Evolutionary conservation across 192 early-diverging fungal genomes (phyloP).

Genomic region (Mortierella hygrophila): DNA sequence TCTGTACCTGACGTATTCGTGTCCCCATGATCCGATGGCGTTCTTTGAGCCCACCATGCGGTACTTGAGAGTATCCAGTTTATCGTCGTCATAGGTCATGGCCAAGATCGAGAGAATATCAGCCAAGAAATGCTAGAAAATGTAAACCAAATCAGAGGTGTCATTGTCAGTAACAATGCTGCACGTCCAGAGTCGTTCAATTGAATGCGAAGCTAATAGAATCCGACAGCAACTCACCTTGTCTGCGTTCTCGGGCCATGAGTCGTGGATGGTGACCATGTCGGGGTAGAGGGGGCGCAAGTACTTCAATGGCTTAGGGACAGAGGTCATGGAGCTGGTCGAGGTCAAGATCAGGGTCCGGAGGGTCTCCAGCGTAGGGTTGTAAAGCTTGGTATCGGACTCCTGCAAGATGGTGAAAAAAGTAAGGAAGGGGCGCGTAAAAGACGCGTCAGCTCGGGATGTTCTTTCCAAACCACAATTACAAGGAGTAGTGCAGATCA

Average conservation of each 20-base stretch:
- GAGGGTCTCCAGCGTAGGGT: slow-evolving; percentile 88
- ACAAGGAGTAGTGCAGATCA: background rate
- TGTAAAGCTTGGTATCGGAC: slow-evolving; percentile 79
- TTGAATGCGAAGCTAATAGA: background rate
- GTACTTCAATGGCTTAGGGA: slow-evolving; percentile 98
- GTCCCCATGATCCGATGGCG: slow-evolving; percentile 93
- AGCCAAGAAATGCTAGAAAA: slow-evolving; percentile 79
- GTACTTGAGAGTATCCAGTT: slow-evolving; percentile 89
- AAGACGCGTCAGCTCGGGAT: slow-evolving; percentile 8
- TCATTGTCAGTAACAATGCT: background rate
- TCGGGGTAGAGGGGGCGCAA: slow-evolving; percentile 87
- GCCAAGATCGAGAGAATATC: slow-evolving; percentile 97
- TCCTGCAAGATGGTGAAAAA: slow-evolving; percentile 59
- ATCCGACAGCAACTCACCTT: slow-evolving; percentile 67
- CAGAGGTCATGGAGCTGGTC: slow-evolving; percentile 99
- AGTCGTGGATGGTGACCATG: slow-evolving; percentile 75
- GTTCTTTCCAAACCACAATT: background rate
- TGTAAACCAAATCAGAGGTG: background rate
- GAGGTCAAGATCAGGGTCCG: slow-evolving; percentile 93
- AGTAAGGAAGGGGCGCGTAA: background rate
- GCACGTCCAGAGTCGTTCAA: background rate
- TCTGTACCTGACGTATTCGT: slow-evolving; percentile 94
- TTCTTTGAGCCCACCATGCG: slow-evolving; percentile 85
- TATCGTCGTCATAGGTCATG: slow-evolving; percentile 95
- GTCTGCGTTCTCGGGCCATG: slow-evolving; percentile 80